A percentile compares a stretch with the other conserved stretches of the same genome.
Conservation (phyloP, 257 asterid species). For the Solanum etuberosum region DNA sequence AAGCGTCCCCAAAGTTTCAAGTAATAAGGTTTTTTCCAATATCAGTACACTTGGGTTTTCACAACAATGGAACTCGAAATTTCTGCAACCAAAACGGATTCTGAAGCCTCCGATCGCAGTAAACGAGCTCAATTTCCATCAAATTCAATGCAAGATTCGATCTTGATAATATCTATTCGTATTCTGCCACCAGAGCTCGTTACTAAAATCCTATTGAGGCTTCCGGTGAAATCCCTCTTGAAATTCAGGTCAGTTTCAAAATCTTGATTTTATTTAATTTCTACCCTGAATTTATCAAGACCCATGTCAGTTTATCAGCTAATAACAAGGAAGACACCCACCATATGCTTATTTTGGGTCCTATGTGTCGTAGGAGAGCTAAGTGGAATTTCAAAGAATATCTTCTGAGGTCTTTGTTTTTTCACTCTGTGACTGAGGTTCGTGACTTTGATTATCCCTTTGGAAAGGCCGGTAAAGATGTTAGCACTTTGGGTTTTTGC, state of each 20-base stretch:
- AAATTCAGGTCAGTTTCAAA: too few species aligned
- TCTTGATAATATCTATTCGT: too few species aligned
- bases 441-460: neutral
- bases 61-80: too few species aligned
- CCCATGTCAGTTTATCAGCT: neutral
- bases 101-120: too few species aligned
- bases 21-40: neutral
- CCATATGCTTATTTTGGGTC: neutral
- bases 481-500: neutral
- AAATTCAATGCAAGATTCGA: too few species aligned
- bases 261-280: too few species aligned
- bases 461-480: neutral
- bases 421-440: neutral
- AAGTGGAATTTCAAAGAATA: neutral
- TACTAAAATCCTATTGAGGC: too few species aligned
- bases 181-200: too few species aligned
- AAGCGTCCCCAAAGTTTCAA: neutral
- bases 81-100: too few species aligned
- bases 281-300: neutral
- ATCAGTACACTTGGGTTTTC: too few species aligned
- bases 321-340: neutral
- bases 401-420: neutral
- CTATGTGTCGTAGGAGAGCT: neutral
- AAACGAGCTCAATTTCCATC: too few species aligned
- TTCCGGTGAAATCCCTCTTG: too few species aligned